Percentiles rank a stretch among this genome's conserved stretches.
These are phyloP conservation scores for Pythium sukuiense DNA, from an alignment of 352 stramenopile species.

Conservation along the genomic window DNA sequence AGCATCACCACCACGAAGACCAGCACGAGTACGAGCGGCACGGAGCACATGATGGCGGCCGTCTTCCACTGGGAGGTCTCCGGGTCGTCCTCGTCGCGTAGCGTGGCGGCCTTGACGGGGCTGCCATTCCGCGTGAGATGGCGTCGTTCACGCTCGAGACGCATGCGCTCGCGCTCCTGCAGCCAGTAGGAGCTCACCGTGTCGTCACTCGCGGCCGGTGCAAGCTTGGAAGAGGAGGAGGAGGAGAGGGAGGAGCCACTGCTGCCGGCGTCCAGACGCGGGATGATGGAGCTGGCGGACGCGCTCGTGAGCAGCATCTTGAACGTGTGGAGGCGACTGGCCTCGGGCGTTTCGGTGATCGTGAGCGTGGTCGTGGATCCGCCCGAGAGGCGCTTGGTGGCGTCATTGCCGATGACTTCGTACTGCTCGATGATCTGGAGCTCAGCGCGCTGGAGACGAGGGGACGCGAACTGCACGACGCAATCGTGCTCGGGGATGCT, in stretches of 20 bases:
- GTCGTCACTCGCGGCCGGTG: not conserved
- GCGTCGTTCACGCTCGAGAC: conserved; percentile 23
- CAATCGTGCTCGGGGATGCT: conserved; percentile 78
- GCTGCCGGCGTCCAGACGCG: not conserved
- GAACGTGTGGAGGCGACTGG: conserved; percentile 17
- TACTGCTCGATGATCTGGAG: conserved; percentile 10
- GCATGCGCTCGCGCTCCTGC: conserved; percentile 63
- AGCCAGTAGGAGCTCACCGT: conserved; percentile 74
- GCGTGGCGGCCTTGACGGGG: conserved; percentile 21
- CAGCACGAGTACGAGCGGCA: conserved; percentile 59
- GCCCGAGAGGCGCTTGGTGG: not conserved
- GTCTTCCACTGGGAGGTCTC: conserved; percentile 37
- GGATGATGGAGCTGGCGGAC: not conserved
- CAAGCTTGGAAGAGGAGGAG: not conserved
- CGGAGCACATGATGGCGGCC: conserved; percentile 67
- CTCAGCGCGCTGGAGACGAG: conserved; percentile 16
- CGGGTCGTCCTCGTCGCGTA: conserved; percentile 12
- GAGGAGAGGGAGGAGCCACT: too few species aligned
- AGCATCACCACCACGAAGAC: conserved; percentile 61
- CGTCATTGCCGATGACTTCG: not conserved
- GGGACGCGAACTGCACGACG: conserved; percentile 60
- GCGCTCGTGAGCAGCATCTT: conserved; percentile 29
- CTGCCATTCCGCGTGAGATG: conserved; percentile 17
- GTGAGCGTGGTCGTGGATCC: conserved; percentile 25
- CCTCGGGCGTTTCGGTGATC: conserved; percentile 20